These are phyloP conservation scores for Diaporthe sp. DNA, from an alignment of 2,329 filamentous ascomycete species.

Conservation along the genomic window DNA sequence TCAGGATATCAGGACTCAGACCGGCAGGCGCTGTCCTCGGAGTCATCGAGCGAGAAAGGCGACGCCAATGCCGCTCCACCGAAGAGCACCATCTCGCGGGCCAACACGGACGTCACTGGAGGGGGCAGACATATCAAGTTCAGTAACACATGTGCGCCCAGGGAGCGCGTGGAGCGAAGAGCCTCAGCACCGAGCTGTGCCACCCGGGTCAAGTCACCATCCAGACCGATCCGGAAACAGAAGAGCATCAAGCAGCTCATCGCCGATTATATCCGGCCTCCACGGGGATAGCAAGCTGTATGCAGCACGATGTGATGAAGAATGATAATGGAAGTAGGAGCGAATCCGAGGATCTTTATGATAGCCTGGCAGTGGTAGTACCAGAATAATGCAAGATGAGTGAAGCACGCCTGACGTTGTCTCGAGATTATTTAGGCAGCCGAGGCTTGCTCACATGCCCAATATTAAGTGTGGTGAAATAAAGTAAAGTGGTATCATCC, in stretches of 20 bases:
- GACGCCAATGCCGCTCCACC: background rate
- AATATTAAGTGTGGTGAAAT: background rate
- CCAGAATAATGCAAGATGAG: background rate
- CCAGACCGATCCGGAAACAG: constrained; percentile 31
- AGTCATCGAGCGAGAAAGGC: background rate
- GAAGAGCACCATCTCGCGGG: constrained; percentile 11
- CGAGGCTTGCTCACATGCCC: background rate
- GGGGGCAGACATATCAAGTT: constrained; percentile 36
- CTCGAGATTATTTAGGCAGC: background rate
- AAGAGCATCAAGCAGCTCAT: constrained; percentile 38
- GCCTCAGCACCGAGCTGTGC: constrained; percentile 35
- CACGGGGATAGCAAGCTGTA: background rate
- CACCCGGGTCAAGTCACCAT: constrained; percentile 32
- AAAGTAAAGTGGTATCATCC: constrained; percentile 11
- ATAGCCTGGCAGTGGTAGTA: background rate
- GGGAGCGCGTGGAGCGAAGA: constrained; percentile 11
- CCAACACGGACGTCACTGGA: constrained; percentile 12
- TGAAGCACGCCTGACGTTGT: background rate
- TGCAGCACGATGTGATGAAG: background rate
- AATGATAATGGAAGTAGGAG: background rate
- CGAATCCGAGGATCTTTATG: background rate
- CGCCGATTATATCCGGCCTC: constrained; percentile 33
- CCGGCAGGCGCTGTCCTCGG: constrained; percentile 16
- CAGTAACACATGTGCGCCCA: constrained; percentile 16
- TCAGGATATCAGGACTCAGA: background rate